Base-by-base conservation (phyloP, 352 stramenopile species). In the Phytophthora niederhauseri region DNA sequence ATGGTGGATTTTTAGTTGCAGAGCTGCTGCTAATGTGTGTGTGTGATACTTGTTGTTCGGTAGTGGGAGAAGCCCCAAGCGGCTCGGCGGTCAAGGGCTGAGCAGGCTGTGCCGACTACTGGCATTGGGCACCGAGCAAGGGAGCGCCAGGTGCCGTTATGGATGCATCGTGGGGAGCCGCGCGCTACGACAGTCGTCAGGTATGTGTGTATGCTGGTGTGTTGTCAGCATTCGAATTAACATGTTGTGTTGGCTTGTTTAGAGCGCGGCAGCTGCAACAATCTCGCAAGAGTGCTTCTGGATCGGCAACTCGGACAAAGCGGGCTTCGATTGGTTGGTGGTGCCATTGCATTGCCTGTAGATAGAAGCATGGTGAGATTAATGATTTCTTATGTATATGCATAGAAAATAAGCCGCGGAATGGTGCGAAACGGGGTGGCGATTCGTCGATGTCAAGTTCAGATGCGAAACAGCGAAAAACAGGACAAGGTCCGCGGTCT, bases 401-500 rank as follows among this genome's bases (percentile, higher is more conserved):
- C n/a, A n/a, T n/a, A n/a, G n/a, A n/a, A n/a, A 78, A 72, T 34
- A 46, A 50, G 11, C 17, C 3, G 22, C 58, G 58, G 2, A 78
- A 75, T 62, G 61, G 43, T 36, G 24, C 43, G 20, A 78, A 75
- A 36, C 49, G 71, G 11, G 64, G 57, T 57, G 53, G 57, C 15
- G 20, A 51, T n/a, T 49, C 53, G 19, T 26, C 64, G 1, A 36
- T 53, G 24, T 22, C 9, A 51, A 57, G 48, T 55, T 14, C 48
- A 31, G 66, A 72, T 0, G 24, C 46, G n/a, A 74, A 72, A 26
- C 61, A 72, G 9, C 61, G 57, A 5, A 78, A 70, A 36, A 69
- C 50, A 26, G 51, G 53, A 22, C 53, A 36, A 52, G 64, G 53
- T 38, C 30, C 38, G 22, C 56, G 60, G n/a, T 54, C 61, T 28